Percentiles rank a stretch among this genome's conserved stretches.
phyloP scores from a whole-genome alignment of 2,329 filamentous ascomycete species.

The Fusarium brachygibbosum region DNA sequence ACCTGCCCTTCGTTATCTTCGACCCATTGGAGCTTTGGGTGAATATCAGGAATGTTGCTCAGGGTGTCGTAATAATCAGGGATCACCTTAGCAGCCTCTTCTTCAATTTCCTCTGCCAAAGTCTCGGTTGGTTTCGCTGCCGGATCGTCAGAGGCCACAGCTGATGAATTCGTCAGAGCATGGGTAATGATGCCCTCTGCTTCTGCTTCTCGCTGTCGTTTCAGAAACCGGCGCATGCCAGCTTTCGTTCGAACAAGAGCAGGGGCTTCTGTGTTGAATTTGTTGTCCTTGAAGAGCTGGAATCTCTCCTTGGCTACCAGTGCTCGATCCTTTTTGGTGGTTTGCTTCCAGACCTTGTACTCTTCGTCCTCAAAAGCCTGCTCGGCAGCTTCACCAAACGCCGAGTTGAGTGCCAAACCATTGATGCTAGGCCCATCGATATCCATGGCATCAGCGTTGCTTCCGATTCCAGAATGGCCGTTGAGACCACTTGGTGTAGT shows the following conservation, averaged over 20 bases:
- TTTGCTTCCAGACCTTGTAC: constrained; percentile 98
- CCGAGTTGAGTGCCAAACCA: constrained; percentile 72
- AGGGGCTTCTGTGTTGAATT: constrained; percentile 87
- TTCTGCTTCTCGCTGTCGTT: constrained; percentile 79
- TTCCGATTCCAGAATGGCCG: constrained; percentile 74
- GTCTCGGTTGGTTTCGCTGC: constrained; percentile 74
- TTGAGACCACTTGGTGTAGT: constrained; percentile 81
- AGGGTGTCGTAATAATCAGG: constrained; percentile 96
- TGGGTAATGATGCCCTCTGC: constrained; percentile 59
- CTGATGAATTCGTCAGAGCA: constrained; percentile 54
- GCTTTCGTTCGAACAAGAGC: constrained; percentile 87
- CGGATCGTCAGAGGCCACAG: constrained; percentile 61
- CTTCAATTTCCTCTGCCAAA: constrained; percentile 94
- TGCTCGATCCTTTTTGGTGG: constrained; percentile 96
- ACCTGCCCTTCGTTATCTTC: constrained; percentile 91
- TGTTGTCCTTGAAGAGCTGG: constrained; percentile 86
- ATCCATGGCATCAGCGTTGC: constrained; percentile 88
- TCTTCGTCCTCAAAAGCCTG: constrained; percentile 92
- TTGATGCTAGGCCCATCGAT: constrained; percentile 82
- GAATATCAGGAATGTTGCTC: constrained; percentile 87
- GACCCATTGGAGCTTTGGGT: constrained; percentile 83
- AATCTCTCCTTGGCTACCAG: constrained; percentile 87
- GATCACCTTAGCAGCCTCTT: constrained; percentile 84
- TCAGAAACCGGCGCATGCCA: constrained; percentile 89
- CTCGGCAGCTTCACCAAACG: constrained; percentile 75